These are phyloP conservation scores for Fusarium circinatum DNA, from an alignment of 2,329 filamentous ascomycete species.

Conservation along the genomic window DNA sequence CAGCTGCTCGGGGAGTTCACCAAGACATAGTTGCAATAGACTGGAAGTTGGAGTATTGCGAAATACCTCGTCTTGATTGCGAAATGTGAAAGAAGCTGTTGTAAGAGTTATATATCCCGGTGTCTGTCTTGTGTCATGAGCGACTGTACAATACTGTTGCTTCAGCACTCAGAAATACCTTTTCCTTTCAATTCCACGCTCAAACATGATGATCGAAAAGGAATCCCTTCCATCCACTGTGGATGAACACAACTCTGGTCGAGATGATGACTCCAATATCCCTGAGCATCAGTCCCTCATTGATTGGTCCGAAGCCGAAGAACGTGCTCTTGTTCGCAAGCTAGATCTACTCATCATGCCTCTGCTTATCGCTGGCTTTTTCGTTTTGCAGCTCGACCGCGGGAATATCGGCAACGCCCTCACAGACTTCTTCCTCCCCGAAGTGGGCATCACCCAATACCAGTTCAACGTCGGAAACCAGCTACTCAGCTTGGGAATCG, in stretches of 20 bases:
- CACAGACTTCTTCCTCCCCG: constrained; percentile 45
- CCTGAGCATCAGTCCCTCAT: neutral
- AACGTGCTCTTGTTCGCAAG: constrained; percentile 35
- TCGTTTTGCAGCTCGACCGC: constrained; percentile 54
- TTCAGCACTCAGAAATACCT: neutral
- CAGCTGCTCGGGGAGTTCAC: neutral
- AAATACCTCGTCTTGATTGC: neutral
- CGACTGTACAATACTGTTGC: too few species aligned
- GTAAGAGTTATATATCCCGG: neutral
- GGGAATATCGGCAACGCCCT: constrained; percentile 54
- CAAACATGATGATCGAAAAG: neutral
- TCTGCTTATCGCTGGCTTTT: constrained; percentile 43
- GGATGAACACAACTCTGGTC: neutral
- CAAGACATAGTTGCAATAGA: neutral
- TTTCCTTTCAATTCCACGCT: neutral
- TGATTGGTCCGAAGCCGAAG: constrained; percentile 20
- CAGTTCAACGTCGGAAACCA: constrained; percentile 6
- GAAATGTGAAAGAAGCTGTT: neutral
- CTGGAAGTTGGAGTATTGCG: neutral
- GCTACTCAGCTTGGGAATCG: neutral
- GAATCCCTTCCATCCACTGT: neutral
- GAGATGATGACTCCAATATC: neutral
- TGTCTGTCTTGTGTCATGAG: neutral
- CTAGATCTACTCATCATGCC: constrained; percentile 4
- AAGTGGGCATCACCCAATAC: constrained; percentile 55